These are phyloP conservation scores for Elsinoe ampelina DNA, from an alignment of 2,329 filamentous ascomycete genomes.

Conservation along the genomic window DNA sequence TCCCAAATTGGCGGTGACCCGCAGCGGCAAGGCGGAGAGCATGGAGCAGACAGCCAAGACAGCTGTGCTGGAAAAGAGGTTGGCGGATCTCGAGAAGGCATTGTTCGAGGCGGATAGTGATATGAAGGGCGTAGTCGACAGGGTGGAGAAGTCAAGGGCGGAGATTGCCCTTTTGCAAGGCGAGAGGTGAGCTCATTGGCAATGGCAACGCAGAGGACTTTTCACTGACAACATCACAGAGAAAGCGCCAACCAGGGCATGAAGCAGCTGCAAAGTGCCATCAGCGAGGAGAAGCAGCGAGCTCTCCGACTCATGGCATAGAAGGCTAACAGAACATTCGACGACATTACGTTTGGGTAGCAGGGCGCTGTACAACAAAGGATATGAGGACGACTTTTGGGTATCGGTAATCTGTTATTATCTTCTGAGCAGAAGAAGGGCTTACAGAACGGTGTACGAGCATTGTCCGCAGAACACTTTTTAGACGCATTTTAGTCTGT, in stretches of 20 bases:
- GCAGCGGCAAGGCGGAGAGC: constrained; percentile 42
- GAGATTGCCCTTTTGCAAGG: constrained; percentile 72
- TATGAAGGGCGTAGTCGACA: constrained; percentile 73
- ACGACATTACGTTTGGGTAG: neutral
- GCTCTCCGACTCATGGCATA: constrained; percentile 14
- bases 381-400: neutral
- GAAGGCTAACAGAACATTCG: neutral
- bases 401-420: too few species aligned
- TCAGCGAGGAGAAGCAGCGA: constrained; percentile 16
- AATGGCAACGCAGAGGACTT: neutral
- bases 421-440: neutral
- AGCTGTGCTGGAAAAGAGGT: constrained; percentile 64
- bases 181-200: constrained; percentile 52
- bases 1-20: constrained; percentile 52
- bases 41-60: constrained; percentile 52
- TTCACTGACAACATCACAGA: constrained; percentile 1
- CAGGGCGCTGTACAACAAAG: neutral
- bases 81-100: constrained; percentile 77
- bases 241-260: constrained; percentile 16
- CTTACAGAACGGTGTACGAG: neutral
- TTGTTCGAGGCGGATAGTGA: constrained; percentile 65
- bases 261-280: constrained; percentile 15
- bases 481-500: neutral
- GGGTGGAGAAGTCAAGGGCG: constrained; percentile 76
- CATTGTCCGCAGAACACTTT: constrained; percentile 1